Evolutionary conservation across 108 stramenopile species (phyloP).

Genomic region (Cyclotella baltica): DNA sequence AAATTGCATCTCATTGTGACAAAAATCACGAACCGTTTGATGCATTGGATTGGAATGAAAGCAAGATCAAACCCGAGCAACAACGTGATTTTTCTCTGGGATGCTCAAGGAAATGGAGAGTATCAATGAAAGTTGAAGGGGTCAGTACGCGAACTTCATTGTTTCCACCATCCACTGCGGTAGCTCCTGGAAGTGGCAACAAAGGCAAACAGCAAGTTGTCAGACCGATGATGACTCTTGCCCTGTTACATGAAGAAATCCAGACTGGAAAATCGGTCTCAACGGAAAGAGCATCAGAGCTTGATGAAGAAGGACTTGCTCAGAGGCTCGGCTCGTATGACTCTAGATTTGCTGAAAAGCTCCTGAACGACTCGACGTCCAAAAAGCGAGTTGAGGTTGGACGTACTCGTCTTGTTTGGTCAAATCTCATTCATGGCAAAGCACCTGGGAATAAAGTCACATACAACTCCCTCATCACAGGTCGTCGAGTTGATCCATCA

Average conservation of each 20-base stretch:
- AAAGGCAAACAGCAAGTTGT: conserved; percentile 35
- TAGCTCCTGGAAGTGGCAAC: conserved; percentile 10
- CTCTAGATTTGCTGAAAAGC: conserved; percentile 54
- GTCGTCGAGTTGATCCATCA: conserved; percentile 58
- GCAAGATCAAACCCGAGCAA: conserved; percentile 21
- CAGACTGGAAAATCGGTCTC: conserved; percentile 47
- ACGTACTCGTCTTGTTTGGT: conserved; percentile 77
- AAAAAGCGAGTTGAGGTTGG: conserved; percentile 55
- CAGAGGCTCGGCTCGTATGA: conserved; percentile 72
- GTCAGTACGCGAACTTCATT: conserved; percentile 56
- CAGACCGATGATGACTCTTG: conserved; percentile 45
- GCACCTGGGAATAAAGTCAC: conserved; percentile 47
- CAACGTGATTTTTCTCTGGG: conserved; percentile 37
- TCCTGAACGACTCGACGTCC: conserved; percentile 33
- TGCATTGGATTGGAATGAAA: conserved; percentile 23
- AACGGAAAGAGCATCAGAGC: conserved; percentile 38
- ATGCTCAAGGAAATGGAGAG: conserved; percentile 41
- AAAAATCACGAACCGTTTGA: background rate
- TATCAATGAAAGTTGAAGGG: conserved; percentile 49
- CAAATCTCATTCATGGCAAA: conserved; percentile 44
- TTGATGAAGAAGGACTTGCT: conserved; percentile 51
- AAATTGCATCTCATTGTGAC: background rate
- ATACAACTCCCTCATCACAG: conserved; percentile 68
- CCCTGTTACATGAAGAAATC: conserved; percentile 33
- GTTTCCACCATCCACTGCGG: conserved; percentile 33